Evolutionary conservation across 202 grass and related monocot genomes (phyloP).

Genomic region (Schoenoplectus triqueter): DNA sequence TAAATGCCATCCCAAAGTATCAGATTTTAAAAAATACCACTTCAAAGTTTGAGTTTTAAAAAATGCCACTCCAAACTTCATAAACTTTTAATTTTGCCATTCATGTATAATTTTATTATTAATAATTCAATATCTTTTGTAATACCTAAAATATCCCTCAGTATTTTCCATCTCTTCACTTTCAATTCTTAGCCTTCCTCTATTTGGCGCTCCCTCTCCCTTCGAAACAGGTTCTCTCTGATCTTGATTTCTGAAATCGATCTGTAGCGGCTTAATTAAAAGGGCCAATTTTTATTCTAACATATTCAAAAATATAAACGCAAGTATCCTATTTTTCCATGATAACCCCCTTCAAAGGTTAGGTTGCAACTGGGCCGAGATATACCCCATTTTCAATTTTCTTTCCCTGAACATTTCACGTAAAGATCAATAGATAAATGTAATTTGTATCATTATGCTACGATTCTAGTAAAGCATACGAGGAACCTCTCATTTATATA

Average conservation of each 20-base stretch:
- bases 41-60: no score
- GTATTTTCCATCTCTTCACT: no score
- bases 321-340: constrained; percentile 90
- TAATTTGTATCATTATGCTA: background rate
- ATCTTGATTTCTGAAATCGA: constrained; percentile 42
- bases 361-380: constrained; percentile 59
- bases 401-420: constrained; percentile 49
- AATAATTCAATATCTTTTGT: no score
- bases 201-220: background rate
- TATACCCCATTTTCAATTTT: constrained; percentile 89
- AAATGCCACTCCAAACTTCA: no score
- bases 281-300: constrained; percentile 70
- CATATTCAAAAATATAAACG: constrained; percentile 70
- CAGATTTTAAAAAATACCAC: no score
- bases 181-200: no score
- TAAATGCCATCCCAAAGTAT: no score
- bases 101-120: no score
- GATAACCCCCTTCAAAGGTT: constrained; percentile 79
- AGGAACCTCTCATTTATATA: background rate
- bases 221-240: constrained; percentile 66
- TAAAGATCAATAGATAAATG: background rate
- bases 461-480: background rate
- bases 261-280: constrained; percentile 58
- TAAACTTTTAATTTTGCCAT: no score
- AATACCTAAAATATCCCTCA: no score